These are phyloP conservation scores for Rutstroemia sydowiana DNA, from an alignment of 2,329 filamentous ascomycete species.

Conservation along the genomic window DNA sequence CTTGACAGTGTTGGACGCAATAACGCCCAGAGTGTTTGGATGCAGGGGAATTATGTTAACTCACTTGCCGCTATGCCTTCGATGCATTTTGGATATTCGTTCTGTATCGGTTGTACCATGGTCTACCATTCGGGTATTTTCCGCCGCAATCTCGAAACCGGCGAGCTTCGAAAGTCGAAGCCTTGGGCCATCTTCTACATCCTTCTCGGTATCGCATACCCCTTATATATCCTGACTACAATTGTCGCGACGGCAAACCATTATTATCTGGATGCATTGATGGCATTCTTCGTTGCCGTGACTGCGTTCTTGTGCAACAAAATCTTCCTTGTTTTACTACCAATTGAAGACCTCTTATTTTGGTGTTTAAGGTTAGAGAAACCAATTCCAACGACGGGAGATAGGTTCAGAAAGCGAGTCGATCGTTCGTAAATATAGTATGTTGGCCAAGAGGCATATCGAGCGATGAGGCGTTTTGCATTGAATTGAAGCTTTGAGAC, in stretches of 20 bases:
- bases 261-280: slow-evolving; percentile 44
- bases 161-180: slow-evolving; percentile 35
- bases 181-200: slow-evolving; percentile 39
- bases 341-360: slow-evolving; percentile 41
- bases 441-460: not conserved
- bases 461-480: not conserved
- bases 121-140: slow-evolving; percentile 45
- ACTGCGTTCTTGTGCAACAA: slow-evolving; percentile 41
- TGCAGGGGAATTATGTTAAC: slow-evolving; percentile 43
- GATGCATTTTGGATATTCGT: slow-evolving; percentile 49
- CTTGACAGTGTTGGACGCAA: slow-evolving; percentile 43
- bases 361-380: slow-evolving; percentile 42
- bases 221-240: slow-evolving; percentile 38
- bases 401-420: slow-evolving; percentile 19
- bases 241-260: slow-evolving; percentile 50
- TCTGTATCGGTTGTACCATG: slow-evolving; percentile 44
- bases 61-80: slow-evolving; percentile 43
- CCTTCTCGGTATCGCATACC: slow-evolving; percentile 37
- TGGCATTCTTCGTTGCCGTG: slow-evolving; percentile 39
- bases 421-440: not conserved
- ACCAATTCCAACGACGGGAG: slow-evolving; percentile 42
- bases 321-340: slow-evolving; percentile 42
- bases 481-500: too few relatives aligned
- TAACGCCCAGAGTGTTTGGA: slow-evolving; percentile 43
- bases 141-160: slow-evolving; percentile 31